phyloP scores from a whole-genome alignment of 257 asterid species.

The Jacaranda mimosifolia region DNA sequence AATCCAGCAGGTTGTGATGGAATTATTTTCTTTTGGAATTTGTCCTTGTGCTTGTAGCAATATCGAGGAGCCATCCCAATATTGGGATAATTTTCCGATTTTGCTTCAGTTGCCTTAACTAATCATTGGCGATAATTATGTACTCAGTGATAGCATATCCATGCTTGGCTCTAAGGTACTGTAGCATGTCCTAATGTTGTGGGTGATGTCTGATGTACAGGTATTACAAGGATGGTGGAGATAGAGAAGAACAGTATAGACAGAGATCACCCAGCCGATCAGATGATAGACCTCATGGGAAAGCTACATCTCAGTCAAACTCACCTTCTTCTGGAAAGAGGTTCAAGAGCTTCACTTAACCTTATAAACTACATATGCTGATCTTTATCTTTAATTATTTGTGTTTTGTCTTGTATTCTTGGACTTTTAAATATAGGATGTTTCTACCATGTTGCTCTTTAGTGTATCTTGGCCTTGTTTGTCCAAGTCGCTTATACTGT shows the following conservation, averaged over 20 bases:
- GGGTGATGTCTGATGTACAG: slow-evolving; percentile 41
- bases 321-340: slow-evolving; percentile 42
- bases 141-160: slow-evolving; percentile 9
- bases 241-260: slow-evolving; percentile 49
- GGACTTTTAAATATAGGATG: slow-evolving; percentile 3
- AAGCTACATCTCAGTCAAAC: slow-evolving; percentile 38
- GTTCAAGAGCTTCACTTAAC: slow-evolving; percentile 27
- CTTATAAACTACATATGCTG: slow-evolving; percentile 28
- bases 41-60: slow-evolving; percentile 33
- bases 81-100: slow-evolving; percentile 19
- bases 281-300: slow-evolving; percentile 47
- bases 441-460: slow-evolving; percentile 19
- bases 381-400: slow-evolving; percentile 5
- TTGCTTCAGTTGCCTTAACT: background rate
- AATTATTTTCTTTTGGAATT: slow-evolving; percentile 21
- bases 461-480: slow-evolving; percentile 13
- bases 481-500: slow-evolving; percentile 24
- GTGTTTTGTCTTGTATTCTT: slow-evolving; percentile 16
- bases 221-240: slow-evolving; percentile 45
- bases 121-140: background rate
- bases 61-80: slow-evolving; percentile 17
- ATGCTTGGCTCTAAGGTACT: background rate
- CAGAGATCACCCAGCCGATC: slow-evolving; percentile 54
- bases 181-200: slow-evolving; percentile 11
- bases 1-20: slow-evolving; percentile 57